phyloP scores from a whole-genome alignment of 2,329 filamentous ascomycete species.

The Ceratocystis eucalypticola region DNA sequence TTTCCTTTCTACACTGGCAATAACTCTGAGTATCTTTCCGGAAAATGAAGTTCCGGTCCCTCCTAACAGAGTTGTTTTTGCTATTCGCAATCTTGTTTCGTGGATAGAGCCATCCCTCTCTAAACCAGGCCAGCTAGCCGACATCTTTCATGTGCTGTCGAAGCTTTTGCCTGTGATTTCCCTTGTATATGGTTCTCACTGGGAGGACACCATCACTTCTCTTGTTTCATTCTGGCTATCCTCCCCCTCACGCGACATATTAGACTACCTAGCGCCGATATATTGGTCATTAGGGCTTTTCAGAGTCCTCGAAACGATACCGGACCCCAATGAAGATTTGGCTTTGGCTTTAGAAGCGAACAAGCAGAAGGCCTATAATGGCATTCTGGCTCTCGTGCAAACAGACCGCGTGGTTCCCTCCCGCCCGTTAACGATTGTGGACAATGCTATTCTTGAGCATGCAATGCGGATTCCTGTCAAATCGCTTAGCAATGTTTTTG shows the following conservation, averaged over 20 bases:
- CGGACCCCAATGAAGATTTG: slow-evolving; percentile 75
- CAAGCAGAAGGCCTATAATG: slow-evolving; percentile 28
- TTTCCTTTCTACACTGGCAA: slow-evolving; percentile 41
- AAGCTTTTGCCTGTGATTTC: slow-evolving; percentile 58
- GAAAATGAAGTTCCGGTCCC: slow-evolving; percentile 41
- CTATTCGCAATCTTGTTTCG: slow-evolving; percentile 62
- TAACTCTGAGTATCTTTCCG: slow-evolving; percentile 39
- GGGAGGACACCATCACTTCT: slow-evolving; percentile 52
- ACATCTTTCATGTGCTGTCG: slow-evolving; percentile 44
- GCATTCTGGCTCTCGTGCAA: slow-evolving; percentile 49
- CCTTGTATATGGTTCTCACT: slow-evolving; percentile 79
- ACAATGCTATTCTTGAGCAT: not conserved
- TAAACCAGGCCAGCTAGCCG: slow-evolving; percentile 28
- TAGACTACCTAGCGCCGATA: slow-evolving; percentile 26
- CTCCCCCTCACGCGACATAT: not conserved
- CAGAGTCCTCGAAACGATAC: slow-evolving; percentile 45
- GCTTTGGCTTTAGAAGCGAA: slow-evolving; percentile 51
- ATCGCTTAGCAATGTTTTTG: not conserved
- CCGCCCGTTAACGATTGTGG: not conserved
- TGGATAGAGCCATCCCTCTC: slow-evolving; percentile 42
- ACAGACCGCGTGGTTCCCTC: slow-evolving; percentile 21
- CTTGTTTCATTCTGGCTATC: not conserved
- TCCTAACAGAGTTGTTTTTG: slow-evolving; percentile 63
- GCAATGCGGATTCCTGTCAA: not conserved
- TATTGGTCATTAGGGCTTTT: slow-evolving; percentile 63